phyloP scores from a whole-genome alignment of 352 stramenopile species.

The Globisporangium uncinulatum region DNA sequence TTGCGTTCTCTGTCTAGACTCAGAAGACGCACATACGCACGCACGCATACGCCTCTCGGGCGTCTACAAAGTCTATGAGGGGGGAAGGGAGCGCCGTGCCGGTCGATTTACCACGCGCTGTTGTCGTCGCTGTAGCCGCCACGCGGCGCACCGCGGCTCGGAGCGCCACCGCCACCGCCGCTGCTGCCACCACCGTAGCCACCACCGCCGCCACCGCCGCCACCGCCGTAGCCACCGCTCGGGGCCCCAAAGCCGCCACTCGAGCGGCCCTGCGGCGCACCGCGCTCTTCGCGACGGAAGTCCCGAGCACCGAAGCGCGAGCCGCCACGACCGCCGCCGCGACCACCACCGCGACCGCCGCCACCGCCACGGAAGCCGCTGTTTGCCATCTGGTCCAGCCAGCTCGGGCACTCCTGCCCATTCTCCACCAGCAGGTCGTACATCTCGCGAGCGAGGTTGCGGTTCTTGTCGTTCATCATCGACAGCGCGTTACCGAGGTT shows the following conservation, averaged over 20 bases:
- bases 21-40: constrained; percentile 17
- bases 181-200: too few relatives aligned
- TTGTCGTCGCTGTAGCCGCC: constrained; percentile 69
- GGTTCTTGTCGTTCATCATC: constrained; percentile 99
- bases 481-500: constrained; percentile 92
- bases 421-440: constrained; percentile 96
- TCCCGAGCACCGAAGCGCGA: constrained; percentile 84
- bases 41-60: constrained; percentile 12
- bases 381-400: constrained; percentile 93
- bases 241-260: constrained; percentile 21
- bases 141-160: constrained; percentile 28
- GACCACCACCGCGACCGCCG: constrained; percentile 35
- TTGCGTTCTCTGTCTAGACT: constrained; percentile 9
- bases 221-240: constrained; percentile 21
- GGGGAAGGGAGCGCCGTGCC: constrained; percentile 11
- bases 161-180: too few relatives aligned
- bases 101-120: constrained; percentile 78
- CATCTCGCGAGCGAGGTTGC: constrained; percentile 96
- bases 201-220: constrained; percentile 17
- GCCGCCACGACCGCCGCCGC: constrained; percentile 48
- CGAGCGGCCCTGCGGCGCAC: constrained; percentile 4
- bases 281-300: constrained; percentile 76
- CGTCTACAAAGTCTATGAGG: constrained; percentile 27
- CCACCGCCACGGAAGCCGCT: constrained; percentile 66
- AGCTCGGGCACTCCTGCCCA: constrained; percentile 92